Conservation (phyloP, 1,284 basidiomycete species). For the Marasmius fiardii region DNA sequence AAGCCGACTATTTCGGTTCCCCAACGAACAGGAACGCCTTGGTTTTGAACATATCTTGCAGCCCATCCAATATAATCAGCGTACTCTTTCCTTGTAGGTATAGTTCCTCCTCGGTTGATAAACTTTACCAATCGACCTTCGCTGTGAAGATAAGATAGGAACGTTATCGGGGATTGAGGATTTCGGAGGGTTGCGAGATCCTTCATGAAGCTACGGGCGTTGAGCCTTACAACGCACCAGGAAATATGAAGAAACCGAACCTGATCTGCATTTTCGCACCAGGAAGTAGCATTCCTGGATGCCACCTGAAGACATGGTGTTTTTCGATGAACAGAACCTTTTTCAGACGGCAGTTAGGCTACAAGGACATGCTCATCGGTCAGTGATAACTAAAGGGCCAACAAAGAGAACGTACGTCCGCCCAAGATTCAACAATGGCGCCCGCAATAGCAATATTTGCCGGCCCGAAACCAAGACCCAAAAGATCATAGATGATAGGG, state of each 20-base stretch:
- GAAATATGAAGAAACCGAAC: too few species aligned
- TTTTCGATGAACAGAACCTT: conserved; percentile 51
- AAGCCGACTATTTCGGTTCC: conserved; percentile 47
- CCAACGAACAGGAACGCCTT: conserved; percentile 43
- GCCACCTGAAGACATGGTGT: conserved; percentile 48
- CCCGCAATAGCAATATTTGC: conserved; percentile 56
- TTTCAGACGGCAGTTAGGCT: conserved; percentile 23
- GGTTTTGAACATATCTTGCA: conserved; percentile 39
- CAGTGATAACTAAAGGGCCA: not conserved
- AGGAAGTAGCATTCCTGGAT: conserved; percentile 57
- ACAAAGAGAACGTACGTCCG: conserved; percentile 1
- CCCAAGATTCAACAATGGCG: conserved; percentile 42
- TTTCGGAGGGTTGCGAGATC: conserved; percentile 57
- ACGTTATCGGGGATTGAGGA: conserved; percentile 54
- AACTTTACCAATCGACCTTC: conserved; percentile 51
- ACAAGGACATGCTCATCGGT: not conserved
- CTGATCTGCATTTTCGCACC: conserved; percentile 59
- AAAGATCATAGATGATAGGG: conserved; percentile 37
- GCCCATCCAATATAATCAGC: conserved; percentile 58
- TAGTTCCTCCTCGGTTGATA: conserved; percentile 85
- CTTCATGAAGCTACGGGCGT: conserved; percentile 49
- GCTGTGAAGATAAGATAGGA: conserved; percentile 53
- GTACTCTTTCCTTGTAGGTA: conserved; percentile 86
- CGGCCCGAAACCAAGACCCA: conserved; percentile 60
- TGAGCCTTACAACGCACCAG: too few species aligned